Percentiles rank a stretch among this genome's conserved stretches.
These are phyloP conservation scores for Trifolium fragiferum DNA, from an alignment of 306 rosid genomes.

Conservation along the genomic window DNA sequence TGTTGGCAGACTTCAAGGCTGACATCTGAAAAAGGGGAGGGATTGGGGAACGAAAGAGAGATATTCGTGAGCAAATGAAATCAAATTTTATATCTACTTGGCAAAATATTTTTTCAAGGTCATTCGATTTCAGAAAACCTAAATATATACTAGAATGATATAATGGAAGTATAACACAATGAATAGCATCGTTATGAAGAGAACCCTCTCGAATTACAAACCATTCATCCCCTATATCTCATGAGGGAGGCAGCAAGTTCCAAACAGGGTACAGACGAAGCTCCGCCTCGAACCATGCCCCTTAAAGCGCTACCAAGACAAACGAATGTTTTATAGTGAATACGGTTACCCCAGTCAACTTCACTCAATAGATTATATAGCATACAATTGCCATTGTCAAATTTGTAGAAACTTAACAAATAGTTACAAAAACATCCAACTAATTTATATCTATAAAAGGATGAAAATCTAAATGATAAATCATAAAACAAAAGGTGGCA, in stretches of 20 bases:
- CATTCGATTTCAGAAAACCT: conserved; percentile 40
- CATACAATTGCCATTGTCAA: conserved; percentile 39
- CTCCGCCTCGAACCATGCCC: conserved; percentile 80
- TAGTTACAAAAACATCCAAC: conserved; percentile 5
- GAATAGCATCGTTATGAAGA: conserved; percentile 45
- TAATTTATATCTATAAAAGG: conserved; percentile 4
- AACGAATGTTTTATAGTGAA: conserved; percentile 68
- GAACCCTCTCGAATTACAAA: conserved; percentile 63
- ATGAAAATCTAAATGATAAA: conserved; percentile 1
- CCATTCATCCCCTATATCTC: conserved; percentile 76
- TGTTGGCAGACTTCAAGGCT: conserved; percentile 94
- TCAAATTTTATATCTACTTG: not conserved
- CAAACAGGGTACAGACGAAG: conserved; percentile 74
- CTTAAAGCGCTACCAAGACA: conserved; percentile 80
- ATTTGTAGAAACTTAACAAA: conserved; percentile 28
- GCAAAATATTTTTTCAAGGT: conserved; percentile 33
- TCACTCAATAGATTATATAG: conserved; percentile 45
- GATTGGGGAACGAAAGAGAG: conserved; percentile 20
- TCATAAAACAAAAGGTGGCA: conserved; percentile 21
- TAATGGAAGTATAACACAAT: conserved; percentile 43
- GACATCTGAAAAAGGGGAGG: conserved; percentile 65
- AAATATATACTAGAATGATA: conserved; percentile 40
- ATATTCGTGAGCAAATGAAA: conserved; percentile 19
- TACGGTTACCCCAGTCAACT: conserved; percentile 55
- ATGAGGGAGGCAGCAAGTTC: conserved; percentile 88